Percentiles rank a stretch among this genome's conserved stretches.
Evolutionary conservation across 2,329 filamentous ascomycete genomes (phyloP).

Genomic region (Hirsutella thompsonii): DNA sequence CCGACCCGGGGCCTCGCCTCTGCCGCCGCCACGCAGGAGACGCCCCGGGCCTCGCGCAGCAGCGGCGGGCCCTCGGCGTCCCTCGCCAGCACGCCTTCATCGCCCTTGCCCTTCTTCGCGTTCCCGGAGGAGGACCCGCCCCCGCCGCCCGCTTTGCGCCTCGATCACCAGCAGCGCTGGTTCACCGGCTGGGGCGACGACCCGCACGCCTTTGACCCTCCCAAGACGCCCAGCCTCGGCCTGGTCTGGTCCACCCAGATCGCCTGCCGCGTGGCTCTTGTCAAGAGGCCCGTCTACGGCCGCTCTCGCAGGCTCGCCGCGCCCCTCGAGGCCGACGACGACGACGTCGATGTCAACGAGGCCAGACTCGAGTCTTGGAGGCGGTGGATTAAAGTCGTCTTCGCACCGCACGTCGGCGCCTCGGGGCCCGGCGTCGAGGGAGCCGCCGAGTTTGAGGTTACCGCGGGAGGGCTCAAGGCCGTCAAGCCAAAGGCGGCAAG

Average conservation of each 20-base stretch:
- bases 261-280: constrained; percentile 66
- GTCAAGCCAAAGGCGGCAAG: constrained; percentile 5
- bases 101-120: constrained; percentile 20
- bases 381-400: constrained; percentile 79
- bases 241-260: constrained; percentile 89
- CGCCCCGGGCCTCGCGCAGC: constrained; percentile 33
- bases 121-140: constrained; percentile 14
- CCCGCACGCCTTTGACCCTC: constrained; percentile 25
- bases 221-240: constrained; percentile 79
- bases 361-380: constrained; percentile 47
- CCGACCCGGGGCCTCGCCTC: too few relatives aligned
- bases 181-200: constrained; percentile 92
- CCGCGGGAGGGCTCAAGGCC: constrained; percentile 45
- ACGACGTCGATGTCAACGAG: constrained; percentile 26
- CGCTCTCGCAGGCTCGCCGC: constrained; percentile 21
- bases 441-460: constrained; percentile 64
- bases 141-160: constrained; percentile 43
- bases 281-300: constrained; percentile 52
- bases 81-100: constrained; percentile 21
- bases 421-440: constrained; percentile 32
- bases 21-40: constrained; percentile 24
- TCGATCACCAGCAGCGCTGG: constrained; percentile 87
- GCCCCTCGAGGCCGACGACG: constrained; percentile 22
- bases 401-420: constrained; percentile 60
- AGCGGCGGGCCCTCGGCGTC: constrained; percentile 20